Evolutionary conservation across 2,329 filamentous ascomycete species (phyloP).

Genomic region (Dactylellina sp.): DNA sequence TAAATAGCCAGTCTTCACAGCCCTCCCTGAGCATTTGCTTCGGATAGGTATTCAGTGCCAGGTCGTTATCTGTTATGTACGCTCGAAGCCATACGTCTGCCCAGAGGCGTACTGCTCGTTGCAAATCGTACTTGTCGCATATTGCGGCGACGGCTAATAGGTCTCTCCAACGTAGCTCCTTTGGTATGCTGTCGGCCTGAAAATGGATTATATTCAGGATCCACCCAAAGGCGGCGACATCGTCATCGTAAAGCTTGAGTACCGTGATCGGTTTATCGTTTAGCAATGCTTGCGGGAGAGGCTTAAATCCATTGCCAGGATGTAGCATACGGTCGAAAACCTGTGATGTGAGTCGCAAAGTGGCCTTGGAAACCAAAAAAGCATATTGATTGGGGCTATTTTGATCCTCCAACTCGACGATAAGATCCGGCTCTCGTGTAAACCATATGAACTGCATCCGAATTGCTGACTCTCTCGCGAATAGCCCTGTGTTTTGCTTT

Average conservation of each 20-base stretch:
- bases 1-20: constrained; percentile 47
- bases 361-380: constrained; percentile 12
- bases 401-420: constrained; percentile 33
- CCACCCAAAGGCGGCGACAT: constrained; percentile 31
- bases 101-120: constrained; percentile 21
- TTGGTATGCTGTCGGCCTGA: constrained; percentile 21
- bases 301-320: constrained; percentile 36
- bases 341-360: constrained; percentile 24
- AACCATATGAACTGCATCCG: constrained; percentile 52
- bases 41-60: background rate
- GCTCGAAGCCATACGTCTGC: constrained; percentile 14
- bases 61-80: constrained; percentile 7
- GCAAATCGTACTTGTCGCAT: constrained; percentile 45
- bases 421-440: constrained; percentile 36
- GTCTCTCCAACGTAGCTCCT: constrained; percentile 17
- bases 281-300: constrained; percentile 26
- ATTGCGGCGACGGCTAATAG: constrained; percentile 28
- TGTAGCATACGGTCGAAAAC: constrained; percentile 35
- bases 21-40: constrained; percentile 24
- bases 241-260: constrained; percentile 35
- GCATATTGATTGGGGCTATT: constrained; percentile 4
- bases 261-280: constrained; percentile 27
- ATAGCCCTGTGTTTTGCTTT: too few relatives aligned
- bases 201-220: constrained; percentile 42
- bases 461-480: background rate